Conservation (phyloP, 441 rosid species). For the Melastoma candidum region DNA sequence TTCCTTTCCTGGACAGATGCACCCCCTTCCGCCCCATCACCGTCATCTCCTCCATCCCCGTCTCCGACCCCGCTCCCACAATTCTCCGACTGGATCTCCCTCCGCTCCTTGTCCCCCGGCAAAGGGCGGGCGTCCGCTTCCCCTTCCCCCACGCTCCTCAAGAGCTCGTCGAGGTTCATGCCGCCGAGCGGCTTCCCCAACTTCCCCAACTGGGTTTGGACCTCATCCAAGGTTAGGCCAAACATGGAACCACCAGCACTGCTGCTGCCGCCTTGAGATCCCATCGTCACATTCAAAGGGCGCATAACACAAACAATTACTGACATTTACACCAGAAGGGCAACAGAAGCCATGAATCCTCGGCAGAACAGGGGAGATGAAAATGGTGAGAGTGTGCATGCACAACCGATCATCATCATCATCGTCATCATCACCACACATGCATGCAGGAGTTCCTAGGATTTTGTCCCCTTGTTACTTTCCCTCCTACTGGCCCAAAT, state of each 20-base stretch:
- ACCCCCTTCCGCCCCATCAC: neutral
- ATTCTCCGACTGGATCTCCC: neutral
- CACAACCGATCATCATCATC: no score
- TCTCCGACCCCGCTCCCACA: no score
- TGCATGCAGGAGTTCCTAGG: no score
- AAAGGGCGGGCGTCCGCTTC: neutral
- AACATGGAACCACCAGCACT: slow-evolving; percentile 3
- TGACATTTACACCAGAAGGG: no score
- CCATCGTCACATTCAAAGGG: neutral
- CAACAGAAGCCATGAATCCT: no score
- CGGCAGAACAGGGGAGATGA: no score
- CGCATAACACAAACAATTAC: no score
- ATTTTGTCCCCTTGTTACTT: no score
- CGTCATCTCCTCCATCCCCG: neutral
- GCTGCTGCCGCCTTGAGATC: slow-evolving; percentile 6
- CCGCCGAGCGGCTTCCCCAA: slow-evolving; percentile 10
- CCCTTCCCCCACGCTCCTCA: slow-evolving; percentile 2
- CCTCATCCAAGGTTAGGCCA: slow-evolving; percentile 3
- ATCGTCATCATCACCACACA: no score
- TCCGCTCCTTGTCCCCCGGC: slow-evolving; percentile 4
- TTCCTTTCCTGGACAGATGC: neutral
- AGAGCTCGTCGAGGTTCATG: slow-evolving; percentile 8
- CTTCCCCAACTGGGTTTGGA: slow-evolving; percentile 7
- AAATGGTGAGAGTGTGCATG: no score
- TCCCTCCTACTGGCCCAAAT: no score